Conservation (phyloP, 116 monocot species). For the Cymodocea nodosa region DNA sequence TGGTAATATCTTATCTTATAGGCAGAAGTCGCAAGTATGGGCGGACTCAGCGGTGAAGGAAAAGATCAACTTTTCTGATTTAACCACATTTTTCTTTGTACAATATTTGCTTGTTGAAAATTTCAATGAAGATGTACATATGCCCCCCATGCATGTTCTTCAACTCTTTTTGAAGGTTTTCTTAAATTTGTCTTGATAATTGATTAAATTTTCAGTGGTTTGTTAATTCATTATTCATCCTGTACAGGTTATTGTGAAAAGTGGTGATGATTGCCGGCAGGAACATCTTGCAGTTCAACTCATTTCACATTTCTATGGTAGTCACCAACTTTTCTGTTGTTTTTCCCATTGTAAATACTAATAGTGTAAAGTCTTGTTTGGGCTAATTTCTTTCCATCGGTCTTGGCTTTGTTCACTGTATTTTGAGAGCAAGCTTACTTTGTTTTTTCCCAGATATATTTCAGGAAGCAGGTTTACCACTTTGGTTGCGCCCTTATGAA, state of each 20-base stretch:
- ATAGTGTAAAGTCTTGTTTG: no score
- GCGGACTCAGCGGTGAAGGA: no score
- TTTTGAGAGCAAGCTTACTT: neutral
- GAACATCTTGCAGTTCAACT: constrained; percentile 97
- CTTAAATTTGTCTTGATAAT: no score
- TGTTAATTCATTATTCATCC: neutral
- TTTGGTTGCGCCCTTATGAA: constrained; percentile 99
- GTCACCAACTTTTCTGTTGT: neutral
- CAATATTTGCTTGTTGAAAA: no score
- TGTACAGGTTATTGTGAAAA: constrained; percentile 90
- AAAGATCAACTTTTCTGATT: no score
- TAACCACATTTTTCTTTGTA: no score
- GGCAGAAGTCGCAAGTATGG: no score
- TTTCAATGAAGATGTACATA: no score
- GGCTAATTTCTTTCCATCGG: neutral
- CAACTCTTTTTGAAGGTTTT: no score
- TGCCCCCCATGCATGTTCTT: no score
- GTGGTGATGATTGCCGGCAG: constrained; percentile 99
- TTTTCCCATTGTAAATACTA: neutral
- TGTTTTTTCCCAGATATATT: constrained; percentile 60
- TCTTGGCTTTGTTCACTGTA: neutral
- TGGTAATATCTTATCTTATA: no score
- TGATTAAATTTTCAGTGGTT: neutral
- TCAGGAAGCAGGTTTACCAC: constrained; percentile 98
- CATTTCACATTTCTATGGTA: constrained; percentile 99